Percentiles rank a stretch among this genome's conserved stretches.
Conservation (phyloP, 2,329 filamentous ascomycete species). For the Metarhizium brunneum region DNA sequence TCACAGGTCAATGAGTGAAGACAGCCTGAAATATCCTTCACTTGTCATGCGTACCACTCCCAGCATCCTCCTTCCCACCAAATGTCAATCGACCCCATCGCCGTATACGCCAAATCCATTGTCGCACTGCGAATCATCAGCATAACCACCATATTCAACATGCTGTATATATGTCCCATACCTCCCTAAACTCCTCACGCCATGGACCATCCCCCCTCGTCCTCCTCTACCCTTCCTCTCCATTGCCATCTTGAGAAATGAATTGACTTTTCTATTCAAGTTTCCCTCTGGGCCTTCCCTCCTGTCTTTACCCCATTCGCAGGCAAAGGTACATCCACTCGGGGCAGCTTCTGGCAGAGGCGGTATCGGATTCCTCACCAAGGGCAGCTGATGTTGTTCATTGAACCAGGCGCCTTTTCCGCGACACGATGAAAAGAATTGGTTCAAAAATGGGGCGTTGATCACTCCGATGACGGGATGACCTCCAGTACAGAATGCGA, state of each 20-base stretch:
- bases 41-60: constrained; percentile 53
- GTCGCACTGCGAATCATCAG: constrained; percentile 44
- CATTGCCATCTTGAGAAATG: constrained; percentile 65
- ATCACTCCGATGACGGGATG: constrained; percentile 61
- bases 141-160: background rate
- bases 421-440: constrained; percentile 58
- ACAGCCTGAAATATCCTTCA: background rate
- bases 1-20: background rate
- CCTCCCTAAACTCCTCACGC: constrained; percentile 59
- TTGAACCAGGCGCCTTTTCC: constrained; percentile 63
- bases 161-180: background rate
- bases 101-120: constrained; percentile 64
- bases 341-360: constrained; percentile 56
- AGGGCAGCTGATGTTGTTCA: constrained; percentile 51
- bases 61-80: constrained; percentile 79
- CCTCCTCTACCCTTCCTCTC: constrained; percentile 54
- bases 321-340: constrained; percentile 61
- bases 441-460: constrained; percentile 59
- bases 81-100: constrained; percentile 68
- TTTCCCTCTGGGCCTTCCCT: constrained; percentile 58
- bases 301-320: constrained; percentile 74
- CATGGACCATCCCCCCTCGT: constrained; percentile 71
- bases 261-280: constrained; percentile 61
- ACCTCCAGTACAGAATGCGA: constrained; percentile 54
- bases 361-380: constrained; percentile 52